Evolutionary conservation across 306 rosid species (phyloP).

Genomic region (Adenanthera pavonina): DNA sequence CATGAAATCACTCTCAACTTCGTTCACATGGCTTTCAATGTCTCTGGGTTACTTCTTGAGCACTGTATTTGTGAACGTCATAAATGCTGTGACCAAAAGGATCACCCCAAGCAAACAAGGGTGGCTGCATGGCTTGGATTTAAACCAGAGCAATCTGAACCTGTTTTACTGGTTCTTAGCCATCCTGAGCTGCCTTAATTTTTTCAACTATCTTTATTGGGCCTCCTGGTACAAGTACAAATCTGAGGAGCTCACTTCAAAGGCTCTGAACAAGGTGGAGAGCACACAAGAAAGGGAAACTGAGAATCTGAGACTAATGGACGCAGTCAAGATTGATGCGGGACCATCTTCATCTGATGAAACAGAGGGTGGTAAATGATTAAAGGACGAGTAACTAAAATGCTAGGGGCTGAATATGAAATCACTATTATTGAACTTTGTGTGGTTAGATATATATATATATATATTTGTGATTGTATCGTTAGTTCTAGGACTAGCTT

Average conservation of each 20-base stretch:
- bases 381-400: constrained; percentile 24
- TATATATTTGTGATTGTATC: constrained; percentile 29
- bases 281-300: constrained; percentile 20
- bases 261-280: constrained; percentile 29
- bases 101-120: constrained; percentile 69
- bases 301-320: constrained; percentile 32
- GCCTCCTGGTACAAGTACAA: constrained; percentile 85
- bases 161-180: constrained; percentile 89
- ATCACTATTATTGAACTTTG: constrained; percentile 32
- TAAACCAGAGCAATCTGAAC: constrained; percentile 65
- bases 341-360: constrained; percentile 54
- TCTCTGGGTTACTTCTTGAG: constrained; percentile 84
- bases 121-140: constrained; percentile 67
- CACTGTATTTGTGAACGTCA: constrained; percentile 59
- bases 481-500: constrained; percentile 26
- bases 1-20: constrained; percentile 85
- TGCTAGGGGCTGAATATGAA: constrained; percentile 28
- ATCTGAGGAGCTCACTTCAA: constrained; percentile 49
- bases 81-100: constrained; percentile 62
- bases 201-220: constrained; percentile 73
- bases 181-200: constrained; percentile 73
- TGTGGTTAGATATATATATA: constrained; percentile 16
- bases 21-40: constrained; percentile 71
- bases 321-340: constrained; percentile 46
- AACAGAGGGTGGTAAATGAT: constrained; percentile 31